A percentile compares a stretch with the other conserved stretches of the same genome.
phyloP scores from a whole-genome alignment of 257 asterid species.

The Solanum raphanifolium region DNA sequence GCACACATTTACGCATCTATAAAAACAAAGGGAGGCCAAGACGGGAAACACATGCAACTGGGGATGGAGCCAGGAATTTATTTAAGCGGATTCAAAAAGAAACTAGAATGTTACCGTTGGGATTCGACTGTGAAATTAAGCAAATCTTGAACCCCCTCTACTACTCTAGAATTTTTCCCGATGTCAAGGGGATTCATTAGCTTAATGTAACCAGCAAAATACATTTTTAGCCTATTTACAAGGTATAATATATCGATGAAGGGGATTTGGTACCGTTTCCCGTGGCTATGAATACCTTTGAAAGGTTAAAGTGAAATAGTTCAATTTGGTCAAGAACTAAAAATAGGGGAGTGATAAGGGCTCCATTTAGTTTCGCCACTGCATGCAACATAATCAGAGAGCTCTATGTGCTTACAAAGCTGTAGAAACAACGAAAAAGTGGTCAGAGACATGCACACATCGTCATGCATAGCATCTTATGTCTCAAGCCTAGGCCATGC shows the following conservation, averaged over 20 bases:
- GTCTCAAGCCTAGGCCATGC: not conserved
- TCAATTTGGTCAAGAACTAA: not conserved
- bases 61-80: not conserved
- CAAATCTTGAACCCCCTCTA: not conserved
- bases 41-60: not conserved
- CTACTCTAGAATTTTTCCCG: not conserved
- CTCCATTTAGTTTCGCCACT: not conserved
- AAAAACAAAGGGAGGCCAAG: not conserved
- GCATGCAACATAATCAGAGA: not conserved
- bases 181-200: not conserved
- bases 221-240: not conserved
- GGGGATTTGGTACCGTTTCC: not conserved
- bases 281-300: not conserved
- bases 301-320: not conserved
- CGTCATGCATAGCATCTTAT: not conserved
- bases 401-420: not conserved
- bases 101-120: not conserved
- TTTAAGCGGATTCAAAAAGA: not conserved
- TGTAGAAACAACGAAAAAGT: not conserved
- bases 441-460: not conserved
- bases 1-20: not conserved
- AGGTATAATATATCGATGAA: not conserved
- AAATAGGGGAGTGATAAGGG: not conserved
- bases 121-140: not conserved
- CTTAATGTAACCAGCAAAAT: not conserved